phyloP scores from a whole-genome alignment of 2,329 filamentous ascomycete species.

The Byssothecium circinans region DNA sequence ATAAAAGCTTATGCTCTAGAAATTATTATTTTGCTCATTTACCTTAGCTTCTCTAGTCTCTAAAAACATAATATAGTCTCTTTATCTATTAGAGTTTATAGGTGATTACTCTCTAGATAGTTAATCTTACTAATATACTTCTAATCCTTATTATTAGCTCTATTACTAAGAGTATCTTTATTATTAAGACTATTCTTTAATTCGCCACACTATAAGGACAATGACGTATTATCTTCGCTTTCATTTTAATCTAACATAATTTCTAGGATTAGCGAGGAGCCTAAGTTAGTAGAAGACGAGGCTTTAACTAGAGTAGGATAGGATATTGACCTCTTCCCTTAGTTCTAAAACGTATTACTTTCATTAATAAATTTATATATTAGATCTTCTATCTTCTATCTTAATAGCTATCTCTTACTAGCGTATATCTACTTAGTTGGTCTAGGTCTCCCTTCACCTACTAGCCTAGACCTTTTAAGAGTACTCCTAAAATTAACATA shows the following conservation, averaged over 20 bases:
- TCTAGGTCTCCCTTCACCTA: slow-evolving; percentile 8
- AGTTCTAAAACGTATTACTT: slow-evolving; percentile 13
- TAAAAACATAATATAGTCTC: slow-evolving; percentile 9
- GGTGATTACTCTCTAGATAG: slow-evolving; percentile 11
- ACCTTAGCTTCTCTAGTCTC: slow-evolving; percentile 7
- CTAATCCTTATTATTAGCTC: slow-evolving; percentile 5
- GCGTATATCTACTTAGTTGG: slow-evolving; percentile 1
- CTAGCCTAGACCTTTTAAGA: slow-evolving; percentile 12
- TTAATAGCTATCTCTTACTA: slow-evolving; percentile 7
- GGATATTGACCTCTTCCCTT: slow-evolving; percentile 6
- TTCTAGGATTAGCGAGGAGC: neutral
- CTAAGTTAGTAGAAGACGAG: slow-evolving; percentile 7
- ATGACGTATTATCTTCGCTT: slow-evolving; percentile 10
- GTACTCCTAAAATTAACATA: slow-evolving; percentile 11
- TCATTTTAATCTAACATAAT: neutral
- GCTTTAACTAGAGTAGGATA: slow-evolving; percentile 8
- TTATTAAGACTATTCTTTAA: slow-evolving; percentile 10
- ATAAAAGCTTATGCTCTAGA: slow-evolving; percentile 8
- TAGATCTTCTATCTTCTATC: slow-evolving; percentile 8
- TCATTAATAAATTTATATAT: slow-evolving; percentile 11
- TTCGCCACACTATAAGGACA: slow-evolving; percentile 8
- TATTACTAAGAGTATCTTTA: slow-evolving; percentile 2
- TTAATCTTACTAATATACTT: slow-evolving; percentile 11
- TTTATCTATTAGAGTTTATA: slow-evolving; percentile 11
- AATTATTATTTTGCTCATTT: slow-evolving; percentile 10